Base-by-base conservation (phyloP, 2,329 filamentous ascomycete genomes). In the Ambrosiella xylebori region DNA sequence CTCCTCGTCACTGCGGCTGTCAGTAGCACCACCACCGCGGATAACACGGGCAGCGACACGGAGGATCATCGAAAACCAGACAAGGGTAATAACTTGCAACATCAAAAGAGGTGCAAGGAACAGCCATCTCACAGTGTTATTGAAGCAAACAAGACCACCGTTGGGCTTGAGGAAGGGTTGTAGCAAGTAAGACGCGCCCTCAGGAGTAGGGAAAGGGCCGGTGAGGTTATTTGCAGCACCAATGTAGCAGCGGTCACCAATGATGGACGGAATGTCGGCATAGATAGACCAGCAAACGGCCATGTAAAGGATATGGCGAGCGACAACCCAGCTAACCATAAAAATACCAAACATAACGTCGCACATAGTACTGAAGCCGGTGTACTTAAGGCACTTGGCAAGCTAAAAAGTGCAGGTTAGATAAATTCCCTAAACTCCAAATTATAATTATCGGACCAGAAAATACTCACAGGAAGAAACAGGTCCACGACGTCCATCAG, bases 401-500 rank as follows among this genome's bases (percentile, higher is more conserved):
- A 82, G 74, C 88, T 94, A 61, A 19, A 39, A 38, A 39, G 15
- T 38, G 0, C 40, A 47, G 6, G 60, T 66, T 57, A 65, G 53
- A 27, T 3, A 27, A 27, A 27, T 27, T 27, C 27, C 27, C 27
- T 5, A 27, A 27, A 27, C 4, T 27, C 27, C 27, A 27, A 27
- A 27, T 27, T 6, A 56, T 50, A 27, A 27, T 27, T 6, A 56
- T 50, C 15, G 37, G 53, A 56, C 8, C 11, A 37, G 38, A 15
- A 8, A 49, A 7, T 12, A 61, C 84, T 68, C 74, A 95, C 88
- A 50, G 91, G 86, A 45, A 98, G 77, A 61, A 95, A 77, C 55
- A 95, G 77, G 67, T 97, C 93, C 52, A 94, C 88, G 56, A 95
- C 77, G 66, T 98, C 93, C 89, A 97, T 96, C 63, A 95, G 77